Evolutionary conservation across 495 filamentous ascomycete genomes (phyloP), one percentile per base, ranked within the genome.

Genomic region (Thozetella sp.): DNA sequence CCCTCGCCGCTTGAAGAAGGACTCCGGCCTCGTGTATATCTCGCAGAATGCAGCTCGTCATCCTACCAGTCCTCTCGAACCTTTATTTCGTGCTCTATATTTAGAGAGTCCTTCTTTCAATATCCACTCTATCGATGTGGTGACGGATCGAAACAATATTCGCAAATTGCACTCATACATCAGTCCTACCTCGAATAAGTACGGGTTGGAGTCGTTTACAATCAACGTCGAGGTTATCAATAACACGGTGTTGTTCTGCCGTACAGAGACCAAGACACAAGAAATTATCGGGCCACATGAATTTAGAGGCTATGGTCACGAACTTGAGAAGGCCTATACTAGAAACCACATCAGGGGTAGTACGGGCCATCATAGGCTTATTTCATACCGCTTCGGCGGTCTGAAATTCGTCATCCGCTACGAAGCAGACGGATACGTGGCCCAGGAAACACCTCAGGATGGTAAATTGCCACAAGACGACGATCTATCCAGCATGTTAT

Each of bases 71-170:
- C 78, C 79, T 0, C 70, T 86, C 1, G 79, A 86, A 56, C 78
- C 82, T 0, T 69, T 84, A 0, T 84, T 86, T 61, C 77, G 77
- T 50, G 71, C 82, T 0, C 63, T 84, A 22, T 76, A 74, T 51
- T 66, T 70, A 24, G 63, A 67, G 19, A 54, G 78, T 19, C 80
- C 83, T 25, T 66, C 65, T 4, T 81, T 79, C 50, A 67, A 82
- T 48, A 72, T 83, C 34, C 25, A 51, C 23, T 57, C 62, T 0
- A 63, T 80, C 43, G 77, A 85, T 59, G 53, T 85, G 24, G 69
- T 85, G 25, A 82, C 76, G 4, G 83, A 86, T 59, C 73, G 81
- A 34, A 79, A 77, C 59, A 84, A 80, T 58, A 71, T 86, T 40
- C 81, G 82, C 25, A 80, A 82, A 57, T 73, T 85, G 26, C 70